Evolutionary conservation across 352 stramenopile genomes (phyloP).

Genomic region (Phytophthora pisi): DNA sequence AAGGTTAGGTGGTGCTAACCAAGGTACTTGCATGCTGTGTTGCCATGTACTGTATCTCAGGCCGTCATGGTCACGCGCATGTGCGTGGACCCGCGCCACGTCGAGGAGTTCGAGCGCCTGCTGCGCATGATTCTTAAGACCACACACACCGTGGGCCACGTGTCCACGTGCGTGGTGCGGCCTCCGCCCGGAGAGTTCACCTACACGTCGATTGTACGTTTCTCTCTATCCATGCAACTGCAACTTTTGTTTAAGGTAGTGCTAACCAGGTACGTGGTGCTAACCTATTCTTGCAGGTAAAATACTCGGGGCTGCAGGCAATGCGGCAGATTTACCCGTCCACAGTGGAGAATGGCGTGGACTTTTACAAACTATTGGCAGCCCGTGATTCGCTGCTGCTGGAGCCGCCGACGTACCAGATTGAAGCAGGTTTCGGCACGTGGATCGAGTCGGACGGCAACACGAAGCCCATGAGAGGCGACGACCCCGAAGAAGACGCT

Average conservation of each 20-base stretch:
- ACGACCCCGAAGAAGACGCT: constrained; percentile 66
- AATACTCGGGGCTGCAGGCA: constrained; percentile 74
- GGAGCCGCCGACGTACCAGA: constrained; percentile 82
- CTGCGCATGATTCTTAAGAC: constrained; percentile 83
- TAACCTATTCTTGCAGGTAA: constrained; percentile 49
- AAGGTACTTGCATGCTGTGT: neutral
- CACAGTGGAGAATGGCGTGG: constrained; percentile 61
- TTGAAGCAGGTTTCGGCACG: constrained; percentile 83
- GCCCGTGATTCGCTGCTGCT: constrained; percentile 77
- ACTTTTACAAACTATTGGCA: constrained; percentile 83
- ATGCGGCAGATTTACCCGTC: constrained; percentile 82
- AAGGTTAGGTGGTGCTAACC: neutral
- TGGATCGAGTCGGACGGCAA: constrained; percentile 87
- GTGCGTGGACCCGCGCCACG: constrained; percentile 71
- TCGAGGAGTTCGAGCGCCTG: constrained; percentile 81
- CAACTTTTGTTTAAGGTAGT: neutral
- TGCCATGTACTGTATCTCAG: constrained; percentile 31
- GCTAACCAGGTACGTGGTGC: neutral
- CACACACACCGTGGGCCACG: constrained; percentile 77
- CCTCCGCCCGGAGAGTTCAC: constrained; percentile 74
- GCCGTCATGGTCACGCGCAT: constrained; percentile 86
- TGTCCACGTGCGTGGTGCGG: constrained; percentile 84
- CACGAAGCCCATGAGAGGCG: constrained; percentile 76
- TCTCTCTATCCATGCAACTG: neutral
- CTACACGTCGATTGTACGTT: constrained; percentile 83